Evolutionary conservation across 345 rosid genomes (phyloP), one percentile per base, ranked within the genome.

Genomic region (Pugionium cornutum): DNA sequence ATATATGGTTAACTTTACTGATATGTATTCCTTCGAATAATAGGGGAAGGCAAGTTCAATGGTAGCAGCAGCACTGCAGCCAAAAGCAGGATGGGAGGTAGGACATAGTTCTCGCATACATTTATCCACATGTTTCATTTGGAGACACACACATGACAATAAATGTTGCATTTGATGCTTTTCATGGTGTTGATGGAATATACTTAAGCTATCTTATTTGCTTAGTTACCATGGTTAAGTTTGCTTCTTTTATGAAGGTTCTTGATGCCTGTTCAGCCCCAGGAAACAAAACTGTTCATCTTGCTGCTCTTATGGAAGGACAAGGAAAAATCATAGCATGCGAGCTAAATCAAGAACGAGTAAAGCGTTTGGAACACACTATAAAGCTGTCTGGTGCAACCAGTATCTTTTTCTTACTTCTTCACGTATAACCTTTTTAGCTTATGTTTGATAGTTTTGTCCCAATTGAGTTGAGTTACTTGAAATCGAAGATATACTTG

Each of bases 241-340:
- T 72, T 54, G 2, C 33, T 53, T 64, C 71, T 68, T 39, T 69
- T 76, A 42, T 77, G 80, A 78, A 87, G 98, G 97, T 92, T 77
- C 76, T 92, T 77, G 98, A 92, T 77, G 98, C 98, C 60, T 92
- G 97, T 67, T 83, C 98, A 69, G 96, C 98, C 71, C 98, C 97
- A 34, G 98, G 98, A 70, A 92, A 92, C 84, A 89, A 92, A 85
- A 92, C 97, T 48, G 86, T 88, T 39, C 97, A 92, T 75, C 87
- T 92, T 43, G 98, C 97, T 39, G 91, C 98, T 64, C 85, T 92
- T 45, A 87, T 89, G 98, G 63, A 76, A 73, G 98, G 92, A 53
- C 76, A 80, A 65, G 97, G 97, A 31, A 84, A 75, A 66, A 76
- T 89, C 53, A 64, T 84, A 52, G 97, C 97, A 35, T 92, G 97